Evolutionary conservation across 192 early-diverging fungal genomes (phyloP).

Genomic region (Linnemannia zychae): DNA sequence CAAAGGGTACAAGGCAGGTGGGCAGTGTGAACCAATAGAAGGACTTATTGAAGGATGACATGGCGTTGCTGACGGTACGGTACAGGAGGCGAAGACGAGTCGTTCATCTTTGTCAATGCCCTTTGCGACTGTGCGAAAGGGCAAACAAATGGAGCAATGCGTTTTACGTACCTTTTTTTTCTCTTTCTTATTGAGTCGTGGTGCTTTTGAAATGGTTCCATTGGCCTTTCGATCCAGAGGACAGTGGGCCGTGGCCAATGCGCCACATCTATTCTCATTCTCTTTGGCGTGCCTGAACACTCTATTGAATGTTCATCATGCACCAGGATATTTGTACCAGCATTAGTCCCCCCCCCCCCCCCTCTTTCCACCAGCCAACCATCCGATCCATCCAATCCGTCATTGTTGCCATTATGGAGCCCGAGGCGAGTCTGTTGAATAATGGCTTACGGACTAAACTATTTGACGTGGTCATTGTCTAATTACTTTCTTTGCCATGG

Average conservation of each 20-base stretch:
- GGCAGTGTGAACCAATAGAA: neutral
- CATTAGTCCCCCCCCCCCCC: neutral
- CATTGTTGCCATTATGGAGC: neutral
- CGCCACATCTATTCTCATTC: neutral
- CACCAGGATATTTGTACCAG: neutral
- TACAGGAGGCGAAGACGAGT: too few species aligned
- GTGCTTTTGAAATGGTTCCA: neutral
- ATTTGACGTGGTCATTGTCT: neutral
- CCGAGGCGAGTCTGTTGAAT: neutral
- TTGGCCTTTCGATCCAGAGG: neutral
- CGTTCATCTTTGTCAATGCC: too few species aligned
- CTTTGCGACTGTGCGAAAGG: neutral
- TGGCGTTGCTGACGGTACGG: neutral
- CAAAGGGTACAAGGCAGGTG: neutral
- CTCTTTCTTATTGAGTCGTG: neutral
- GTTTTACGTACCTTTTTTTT: neutral
- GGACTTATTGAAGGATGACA: too few species aligned
- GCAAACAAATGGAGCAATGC: neutral
- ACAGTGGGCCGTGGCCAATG: slow-evolving; percentile 5
- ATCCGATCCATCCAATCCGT: neutral
- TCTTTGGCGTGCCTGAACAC: neutral
- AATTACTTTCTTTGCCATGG: neutral
- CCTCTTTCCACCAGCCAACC: too few species aligned
- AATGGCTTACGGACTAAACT: neutral
- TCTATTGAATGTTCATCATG: neutral